These are phyloP conservation scores for Triticum dicoccoides DNA, from an alignment of 176 grass and related monocot genomes.

Conservation along the genomic window DNA sequence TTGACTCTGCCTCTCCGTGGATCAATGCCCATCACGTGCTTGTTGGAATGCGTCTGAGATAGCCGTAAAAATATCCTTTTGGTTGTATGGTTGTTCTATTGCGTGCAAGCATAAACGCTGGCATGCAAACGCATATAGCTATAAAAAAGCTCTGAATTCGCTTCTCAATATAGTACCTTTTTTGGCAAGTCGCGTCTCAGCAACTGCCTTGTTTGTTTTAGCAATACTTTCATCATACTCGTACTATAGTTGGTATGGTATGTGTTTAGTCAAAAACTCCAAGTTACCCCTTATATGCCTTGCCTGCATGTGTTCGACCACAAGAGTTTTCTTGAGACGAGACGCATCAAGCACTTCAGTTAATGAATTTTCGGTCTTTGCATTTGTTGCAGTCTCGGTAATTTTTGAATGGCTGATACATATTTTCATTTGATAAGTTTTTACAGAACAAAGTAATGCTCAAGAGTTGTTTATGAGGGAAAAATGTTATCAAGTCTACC, in stretches of 20 bases:
- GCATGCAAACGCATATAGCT: not conserved
- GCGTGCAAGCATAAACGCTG: not conserved
- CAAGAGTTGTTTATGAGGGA: no score
- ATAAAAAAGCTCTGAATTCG: no score
- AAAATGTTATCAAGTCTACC: no score
- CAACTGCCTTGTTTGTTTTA: not conserved
- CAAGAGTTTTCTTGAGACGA: not conserved
- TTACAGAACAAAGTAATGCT: no score
- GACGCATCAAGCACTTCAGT: not conserved
- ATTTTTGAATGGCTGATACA: not conserved
- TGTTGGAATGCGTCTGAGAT: not conserved
- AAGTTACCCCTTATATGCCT: not conserved
- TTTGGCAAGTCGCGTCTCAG: not conserved
- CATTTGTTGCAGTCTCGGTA: not conserved
- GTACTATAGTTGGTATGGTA: not conserved
- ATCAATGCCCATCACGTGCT: not conserved
- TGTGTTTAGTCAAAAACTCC: not conserved
- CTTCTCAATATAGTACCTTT: not conserved
- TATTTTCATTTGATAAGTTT: not conserved
- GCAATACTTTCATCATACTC: not conserved
- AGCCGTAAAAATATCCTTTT: not conserved
- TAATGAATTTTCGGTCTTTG: not conserved
- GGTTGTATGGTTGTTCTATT: not conserved
- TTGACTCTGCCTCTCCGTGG: not conserved
- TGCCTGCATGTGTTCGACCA: not conserved